These are phyloP conservation scores for Parasarocladium wereldwijsianum DNA, from an alignment of 2,329 filamentous ascomycete species.

Conservation along the genomic window DNA sequence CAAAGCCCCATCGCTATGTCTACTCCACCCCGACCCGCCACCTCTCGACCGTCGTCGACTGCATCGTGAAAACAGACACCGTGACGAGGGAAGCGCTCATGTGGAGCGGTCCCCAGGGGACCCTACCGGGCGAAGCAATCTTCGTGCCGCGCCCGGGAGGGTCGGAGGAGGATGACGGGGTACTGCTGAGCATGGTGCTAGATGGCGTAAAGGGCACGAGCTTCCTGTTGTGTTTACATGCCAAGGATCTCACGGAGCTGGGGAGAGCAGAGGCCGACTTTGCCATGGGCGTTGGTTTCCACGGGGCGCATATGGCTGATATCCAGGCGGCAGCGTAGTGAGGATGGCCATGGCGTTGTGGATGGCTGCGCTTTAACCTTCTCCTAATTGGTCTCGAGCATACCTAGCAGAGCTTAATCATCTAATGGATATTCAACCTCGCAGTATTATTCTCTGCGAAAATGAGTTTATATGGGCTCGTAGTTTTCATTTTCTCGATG, in stretches of 20 bases:
- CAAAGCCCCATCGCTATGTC: conserved; percentile 41
- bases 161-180: conserved; percentile 45
- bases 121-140: conserved; percentile 56
- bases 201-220: conserved; percentile 44
- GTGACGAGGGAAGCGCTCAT: conserved; percentile 31
- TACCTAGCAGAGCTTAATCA: too few relatives aligned
- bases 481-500: too few relatives aligned
- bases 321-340: too few relatives aligned
- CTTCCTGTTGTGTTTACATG: conserved; percentile 52
- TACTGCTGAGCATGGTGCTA: conserved; percentile 47
- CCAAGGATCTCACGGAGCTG: conserved; percentile 45
- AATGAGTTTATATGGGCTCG: too few relatives aligned
- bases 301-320: conserved; percentile 35
- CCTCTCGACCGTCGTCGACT: conserved; percentile 44
- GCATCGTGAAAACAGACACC: conserved; percentile 51
- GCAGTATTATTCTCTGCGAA: too few relatives aligned
- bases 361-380: too few relatives aligned
- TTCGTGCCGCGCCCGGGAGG: conserved; percentile 36
- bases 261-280: conserved; percentile 49
- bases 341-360: too few relatives aligned
- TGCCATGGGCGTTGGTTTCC: conserved; percentile 49
- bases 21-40: conserved; percentile 44
- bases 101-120: conserved; percentile 42
- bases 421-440: too few relatives aligned
- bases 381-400: too few relatives aligned